Percentiles rank a stretch among this genome's conserved stretches.
Conservation (phyloP, 352 stramenopile species). For the Phytophthora colocasiae region DNA sequence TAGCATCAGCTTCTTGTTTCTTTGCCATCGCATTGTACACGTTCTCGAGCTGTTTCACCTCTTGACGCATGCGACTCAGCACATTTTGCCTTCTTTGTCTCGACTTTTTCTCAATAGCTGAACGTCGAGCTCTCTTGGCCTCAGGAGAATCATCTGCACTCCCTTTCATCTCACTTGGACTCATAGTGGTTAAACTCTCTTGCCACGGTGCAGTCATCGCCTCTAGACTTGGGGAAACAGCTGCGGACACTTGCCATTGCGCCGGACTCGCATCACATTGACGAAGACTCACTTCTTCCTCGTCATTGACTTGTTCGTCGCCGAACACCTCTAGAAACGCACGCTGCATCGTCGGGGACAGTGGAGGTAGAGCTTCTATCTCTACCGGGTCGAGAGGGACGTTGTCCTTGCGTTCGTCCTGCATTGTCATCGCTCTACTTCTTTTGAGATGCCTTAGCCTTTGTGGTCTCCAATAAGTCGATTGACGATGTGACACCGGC, state of each 20-base stretch:
- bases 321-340: conserved; percentile 29
- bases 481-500: conserved; percentile 18
- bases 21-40: conserved; percentile 47
- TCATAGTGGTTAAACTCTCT: conserved; percentile 17
- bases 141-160: conserved; percentile 16
- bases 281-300: conserved; percentile 8
- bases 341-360: conserved; percentile 33
- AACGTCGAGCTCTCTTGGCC: conserved; percentile 50
- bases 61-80: conserved; percentile 52
- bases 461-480: too few relatives aligned
- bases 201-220: conserved; percentile 20
- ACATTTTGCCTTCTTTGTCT: conserved; percentile 40
- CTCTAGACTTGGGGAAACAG: conserved; percentile 27
- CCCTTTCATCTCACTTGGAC: conserved; percentile 27
- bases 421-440: conserved; percentile 12
- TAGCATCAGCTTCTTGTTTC: conserved; percentile 21
- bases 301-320: conserved; percentile 28
- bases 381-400: conserved; percentile 1
- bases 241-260: conserved; percentile 11
- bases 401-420: conserved; percentile 6
- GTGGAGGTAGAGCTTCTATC: conserved; percentile 19
- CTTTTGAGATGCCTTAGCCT: background rate
- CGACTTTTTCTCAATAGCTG: conserved; percentile 68
- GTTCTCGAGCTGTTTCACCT: conserved; percentile 57
- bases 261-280: conserved; percentile 12